Percentiles rank a stretch among this genome's conserved stretches.
These are phyloP conservation scores for Pleurotus ostreatus DNA, from an alignment of 768 basidiomycete genomes.

Conservation along the genomic window DNA sequence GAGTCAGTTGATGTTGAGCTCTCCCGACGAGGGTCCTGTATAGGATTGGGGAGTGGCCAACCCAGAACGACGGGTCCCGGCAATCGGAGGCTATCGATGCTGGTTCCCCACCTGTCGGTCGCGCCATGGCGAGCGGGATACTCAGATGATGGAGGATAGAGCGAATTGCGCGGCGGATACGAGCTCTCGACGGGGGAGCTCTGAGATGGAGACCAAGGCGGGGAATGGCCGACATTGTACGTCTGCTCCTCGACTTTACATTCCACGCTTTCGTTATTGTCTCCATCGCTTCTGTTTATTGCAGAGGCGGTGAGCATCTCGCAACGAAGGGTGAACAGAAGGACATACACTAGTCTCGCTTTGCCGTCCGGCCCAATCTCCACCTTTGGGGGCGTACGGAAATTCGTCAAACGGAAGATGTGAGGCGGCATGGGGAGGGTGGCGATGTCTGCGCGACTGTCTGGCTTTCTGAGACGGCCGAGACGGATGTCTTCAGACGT, in stretches of 20 bases:
- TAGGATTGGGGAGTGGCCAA: slow-evolving; percentile 15
- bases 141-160: slow-evolving; percentile 6
- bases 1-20: slow-evolving; percentile 18
- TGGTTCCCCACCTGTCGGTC: neutral
- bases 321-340: neutral
- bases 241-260: slow-evolving; percentile 46
- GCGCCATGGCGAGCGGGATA: slow-evolving; percentile 2
- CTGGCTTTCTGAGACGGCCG: slow-evolving; percentile 66
- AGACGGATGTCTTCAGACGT: slow-evolving; percentile 72
- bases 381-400: slow-evolving; percentile 78
- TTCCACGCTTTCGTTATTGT: slow-evolving; percentile 40
- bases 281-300: slow-evolving; percentile 33
- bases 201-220: slow-evolving; percentile 27
- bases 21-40: slow-evolving; percentile 31
- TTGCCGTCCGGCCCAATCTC: slow-evolving; percentile 71
- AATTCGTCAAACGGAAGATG: slow-evolving; percentile 76
- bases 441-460: slow-evolving; percentile 68
- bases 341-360: slow-evolving; percentile 57
- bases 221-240: slow-evolving; percentile 36
- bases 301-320: slow-evolving; percentile 12
- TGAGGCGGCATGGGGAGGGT: slow-evolving; percentile 68
- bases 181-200: neutral
- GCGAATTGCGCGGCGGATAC: neutral
- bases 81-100: neutral
- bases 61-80: slow-evolving; percentile 13